phyloP scores from a whole-genome alignment of 2,329 filamentous ascomycete genomes.

The Paraphaeosphaeria sporulosa region DNA sequence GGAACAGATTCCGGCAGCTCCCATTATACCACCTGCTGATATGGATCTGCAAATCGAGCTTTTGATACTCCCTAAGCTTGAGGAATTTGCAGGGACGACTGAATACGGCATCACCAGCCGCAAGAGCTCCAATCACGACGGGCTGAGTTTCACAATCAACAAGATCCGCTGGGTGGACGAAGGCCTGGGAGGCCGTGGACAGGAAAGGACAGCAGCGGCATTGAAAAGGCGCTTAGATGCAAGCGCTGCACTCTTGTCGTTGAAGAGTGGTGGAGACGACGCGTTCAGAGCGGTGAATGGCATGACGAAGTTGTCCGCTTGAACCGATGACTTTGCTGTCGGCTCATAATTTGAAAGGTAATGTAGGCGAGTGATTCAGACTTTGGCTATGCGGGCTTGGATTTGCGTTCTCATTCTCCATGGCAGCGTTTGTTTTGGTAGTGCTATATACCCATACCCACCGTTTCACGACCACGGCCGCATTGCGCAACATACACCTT shows the following conservation, averaged over 20 bases:
- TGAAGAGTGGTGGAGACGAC: slow-evolving; percentile 39
- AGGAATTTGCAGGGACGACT: slow-evolving; percentile 77
- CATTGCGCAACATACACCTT: slow-evolving; percentile 5
- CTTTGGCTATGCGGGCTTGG: background rate
- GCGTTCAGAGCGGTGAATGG: slow-evolving; percentile 30
- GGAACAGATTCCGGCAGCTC: slow-evolving; percentile 55
- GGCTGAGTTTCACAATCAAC: slow-evolving; percentile 86
- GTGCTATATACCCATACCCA: slow-evolving; percentile 54
- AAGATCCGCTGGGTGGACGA: slow-evolving; percentile 87
- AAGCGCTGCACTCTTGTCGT: slow-evolving; percentile 42
- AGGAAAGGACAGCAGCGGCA: slow-evolving; percentile 47
- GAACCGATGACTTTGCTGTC: slow-evolving; percentile 9
- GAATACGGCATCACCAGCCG: slow-evolving; percentile 84
- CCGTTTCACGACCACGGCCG: slow-evolving; percentile 39
- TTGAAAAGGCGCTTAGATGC: slow-evolving; percentile 48
- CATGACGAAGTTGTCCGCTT: slow-evolving; percentile 39
- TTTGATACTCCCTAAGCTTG: slow-evolving; percentile 79
- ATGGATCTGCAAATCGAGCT: slow-evolving; percentile 88
- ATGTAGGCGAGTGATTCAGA: slow-evolving; percentile 21
- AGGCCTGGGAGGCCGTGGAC: slow-evolving; percentile 55
- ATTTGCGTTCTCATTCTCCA: slow-evolving; percentile 24
- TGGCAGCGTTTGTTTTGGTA: slow-evolving; percentile 36
- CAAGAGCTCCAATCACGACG: slow-evolving; percentile 83
- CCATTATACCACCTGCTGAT: slow-evolving; percentile 69
- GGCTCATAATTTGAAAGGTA: slow-evolving; percentile 13